Evolutionary conservation across 1,139 yeast genomes (phyloP), one percentile per base, ranked within the genome.

Genomic region (Nakaseomyces bracarensis): DNA sequence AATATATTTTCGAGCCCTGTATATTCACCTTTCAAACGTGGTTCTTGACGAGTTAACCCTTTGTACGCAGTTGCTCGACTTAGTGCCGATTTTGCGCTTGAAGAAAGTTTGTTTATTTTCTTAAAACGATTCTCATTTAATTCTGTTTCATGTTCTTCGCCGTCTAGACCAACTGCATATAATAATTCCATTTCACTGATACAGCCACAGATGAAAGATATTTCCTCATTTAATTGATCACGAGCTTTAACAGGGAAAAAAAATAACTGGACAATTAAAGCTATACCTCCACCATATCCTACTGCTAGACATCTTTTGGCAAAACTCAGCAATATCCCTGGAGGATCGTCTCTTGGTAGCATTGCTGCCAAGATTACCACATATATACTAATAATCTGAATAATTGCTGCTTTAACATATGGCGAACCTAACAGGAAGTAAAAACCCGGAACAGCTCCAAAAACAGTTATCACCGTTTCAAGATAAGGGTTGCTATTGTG

Each of bases 291-390:
- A 36, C 77, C 77, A 46, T 71, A 67, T 3, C 71, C 64, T 57
- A 72, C 69, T 0, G 77, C 72, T 10, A 72, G 47, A 50, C 74
- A 70, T 50, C 77, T 60, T 45, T 71, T 72, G 1, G 69, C 74
- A 54, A 69, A 72, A 49, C 69, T 71, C 9, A 55, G 59, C 18
- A 64, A 46, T 39, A 72, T 71, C 0, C 71, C 60, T 3, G 72
- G 70, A 3, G 68, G 66, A 15, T 64, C 55, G 1, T 61, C 49
- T 1, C 71, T 66, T 1, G 70, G 69, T 1, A 68, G 44, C 3
- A 55, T 60, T 2, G 74, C 60, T 0, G 75, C 70, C 19, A 70
- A 52, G 37, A 69, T 52, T 11, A 72, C 76, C 40, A 71, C 60
- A 43, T 69, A 68, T 15, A 69, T 64, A 34, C 74, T 68, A 35